Base-by-base conservation (phyloP, 768 basidiomycete genomes). In the Galerina sulciceps region DNA sequence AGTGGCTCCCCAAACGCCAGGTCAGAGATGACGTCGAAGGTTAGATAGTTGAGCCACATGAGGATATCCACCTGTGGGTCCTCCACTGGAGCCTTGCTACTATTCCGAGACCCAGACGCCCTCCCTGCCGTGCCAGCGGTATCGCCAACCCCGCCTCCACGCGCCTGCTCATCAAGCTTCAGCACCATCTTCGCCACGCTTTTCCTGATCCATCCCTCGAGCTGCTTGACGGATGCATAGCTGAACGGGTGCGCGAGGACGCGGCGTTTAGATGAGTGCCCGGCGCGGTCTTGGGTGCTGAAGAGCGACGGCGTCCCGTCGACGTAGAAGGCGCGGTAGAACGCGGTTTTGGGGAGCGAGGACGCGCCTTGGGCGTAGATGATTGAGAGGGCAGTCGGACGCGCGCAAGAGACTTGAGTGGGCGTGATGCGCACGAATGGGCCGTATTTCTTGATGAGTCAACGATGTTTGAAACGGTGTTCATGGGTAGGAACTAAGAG, bases 21-120 rank as follows among this genome's bases (percentile, higher is more conserved):
- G 20, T 55, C 54, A 10, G 54, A 55, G 11, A 55, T 55, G 22
- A 55, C 54, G 14, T 55, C 54, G 35, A 55, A 46, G 4, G 54
- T 55, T 22, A 55, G 54, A 15, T 26, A 55, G 45, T 55, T 55
- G 26, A 55, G 35, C 54, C 54, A 55, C 54, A 55, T 55, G 11
- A 47, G 44, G 18, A 55, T 36, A 20, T 55, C 54, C 34, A 55
- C 36, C 11, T 40, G 17, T 35, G 10, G n/a, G 31, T 17, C 38
- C 15, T 22, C 35, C 54, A 22, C 20, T 40, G 54, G 20, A 4
- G 5, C 37, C 11, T n/a, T 22, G 4, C 37, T 36, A 20, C 18
- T 36, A 20, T 10, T 26, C 8, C 14, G 2, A 14, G 37, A 26
- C 15, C 54, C 54, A 13, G 54, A 47, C 1, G 54, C 54, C 11